These are phyloP conservation scores for Gracilariopsis chorda DNA, from an alignment of 23 red algal species.

Conservation along the genomic window DNA sequence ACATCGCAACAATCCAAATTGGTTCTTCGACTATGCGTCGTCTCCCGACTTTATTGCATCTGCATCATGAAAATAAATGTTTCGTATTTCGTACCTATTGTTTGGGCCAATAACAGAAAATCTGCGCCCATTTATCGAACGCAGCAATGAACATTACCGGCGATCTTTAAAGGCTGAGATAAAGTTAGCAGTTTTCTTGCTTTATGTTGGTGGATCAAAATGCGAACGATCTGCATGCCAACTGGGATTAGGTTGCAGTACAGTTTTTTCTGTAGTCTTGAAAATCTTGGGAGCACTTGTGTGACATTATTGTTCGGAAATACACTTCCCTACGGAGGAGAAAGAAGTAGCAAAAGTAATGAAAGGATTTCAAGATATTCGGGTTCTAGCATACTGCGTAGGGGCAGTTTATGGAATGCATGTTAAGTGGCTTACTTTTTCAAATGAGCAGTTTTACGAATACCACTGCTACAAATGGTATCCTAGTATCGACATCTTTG, in stretches of 20 bases:
- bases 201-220: neutral
- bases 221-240: neutral
- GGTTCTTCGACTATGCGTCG: too few species aligned
- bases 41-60: too few species aligned
- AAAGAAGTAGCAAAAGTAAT: neutral
- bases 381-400: neutral
- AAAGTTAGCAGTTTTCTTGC: neutral
- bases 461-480: conserved; percentile 33
- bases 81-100: too few species aligned
- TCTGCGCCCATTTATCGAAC: neutral
- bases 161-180: neutral
- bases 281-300: neutral
- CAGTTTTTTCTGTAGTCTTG: neutral
- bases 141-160: neutral
- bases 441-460: neutral
- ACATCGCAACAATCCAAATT: too few species aligned
- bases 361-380: neutral
- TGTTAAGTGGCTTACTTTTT: neutral
- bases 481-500: neutral
- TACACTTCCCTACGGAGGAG: neutral
- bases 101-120: too few species aligned
- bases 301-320: neutral
- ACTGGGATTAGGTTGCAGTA: neutral
- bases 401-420: neutral
- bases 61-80: too few species aligned